These are phyloP conservation scores for Ambrosiella cleistominuta DNA, from an alignment of 2,329 filamentous ascomycete species.

Conservation along the genomic window DNA sequence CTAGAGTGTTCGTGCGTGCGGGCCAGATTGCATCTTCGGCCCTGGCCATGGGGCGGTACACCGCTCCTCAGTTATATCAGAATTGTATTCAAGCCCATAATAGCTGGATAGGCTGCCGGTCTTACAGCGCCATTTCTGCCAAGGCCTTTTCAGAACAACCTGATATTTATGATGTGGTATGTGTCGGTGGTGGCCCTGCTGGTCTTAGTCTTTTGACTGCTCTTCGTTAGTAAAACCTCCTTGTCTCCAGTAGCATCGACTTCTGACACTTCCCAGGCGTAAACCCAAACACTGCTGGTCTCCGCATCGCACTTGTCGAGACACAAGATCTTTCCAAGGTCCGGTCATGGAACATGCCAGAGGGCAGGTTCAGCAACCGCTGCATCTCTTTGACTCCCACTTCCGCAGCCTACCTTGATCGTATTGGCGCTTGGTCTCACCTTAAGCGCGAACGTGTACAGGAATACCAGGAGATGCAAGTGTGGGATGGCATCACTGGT, in stretches of 20 bases:
- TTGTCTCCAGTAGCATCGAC: not conserved
- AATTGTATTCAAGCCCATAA: not conserved
- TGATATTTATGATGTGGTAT: slow-evolving; percentile 85
- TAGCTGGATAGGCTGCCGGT: not conserved
- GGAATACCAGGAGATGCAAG: slow-evolving; percentile 88
- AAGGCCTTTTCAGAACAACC: slow-evolving; percentile 21
- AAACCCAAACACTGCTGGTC: slow-evolving; percentile 53
- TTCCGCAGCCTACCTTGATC: slow-evolving; percentile 65
- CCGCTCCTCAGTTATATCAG: not conserved
- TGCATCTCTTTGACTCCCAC: slow-evolving; percentile 87
- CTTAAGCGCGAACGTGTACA: slow-evolving; percentile 59
- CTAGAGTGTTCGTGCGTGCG: not conserved
- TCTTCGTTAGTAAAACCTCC: slow-evolving; percentile 39
- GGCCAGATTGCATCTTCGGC: not conserved
- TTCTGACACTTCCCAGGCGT: slow-evolving; percentile 36
- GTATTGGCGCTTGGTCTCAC: slow-evolving; percentile 72
- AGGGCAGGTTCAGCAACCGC: slow-evolving; percentile 69
- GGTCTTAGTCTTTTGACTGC: slow-evolving; percentile 68
- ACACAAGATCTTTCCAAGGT: slow-evolving; percentile 63
- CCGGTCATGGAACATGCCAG: slow-evolving; percentile 46
- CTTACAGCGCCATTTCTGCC: slow-evolving; percentile 1
- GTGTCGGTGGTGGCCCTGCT: slow-evolving; percentile 75
- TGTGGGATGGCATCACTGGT: slow-evolving; percentile 87
- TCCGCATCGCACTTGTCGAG: slow-evolving; percentile 80
- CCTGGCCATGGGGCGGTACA: not conserved